These are phyloP conservation scores for Alternaria metachromatica DNA, from an alignment of 2,329 filamentous ascomycete genomes.

Conservation along the genomic window DNA sequence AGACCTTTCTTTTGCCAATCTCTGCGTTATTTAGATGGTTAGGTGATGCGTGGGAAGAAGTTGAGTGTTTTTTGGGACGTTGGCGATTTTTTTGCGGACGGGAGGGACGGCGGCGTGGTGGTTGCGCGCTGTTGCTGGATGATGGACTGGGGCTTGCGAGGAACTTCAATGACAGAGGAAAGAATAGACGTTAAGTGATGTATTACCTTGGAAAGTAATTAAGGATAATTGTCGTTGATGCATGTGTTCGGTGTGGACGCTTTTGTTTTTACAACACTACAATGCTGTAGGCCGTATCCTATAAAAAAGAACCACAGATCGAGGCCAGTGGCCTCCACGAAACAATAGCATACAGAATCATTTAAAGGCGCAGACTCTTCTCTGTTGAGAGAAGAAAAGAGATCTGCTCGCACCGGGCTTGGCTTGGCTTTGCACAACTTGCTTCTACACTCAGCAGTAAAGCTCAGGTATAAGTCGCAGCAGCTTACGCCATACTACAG, in stretches of 20 bases:
- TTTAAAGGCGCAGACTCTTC: background rate
- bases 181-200: rapidly evolving
- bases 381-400: background rate
- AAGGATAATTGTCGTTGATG: background rate
- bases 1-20: conserved; percentile 16
- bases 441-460: background rate
- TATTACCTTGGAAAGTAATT: background rate
- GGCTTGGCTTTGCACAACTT: background rate
- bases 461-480: rapidly evolving
- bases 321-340: rapidly evolving
- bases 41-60: background rate
- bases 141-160: background rate
- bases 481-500: background rate
- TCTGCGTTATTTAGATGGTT: background rate
- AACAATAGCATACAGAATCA: rapidly evolving
- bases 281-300: rapidly evolving
- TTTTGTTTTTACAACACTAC: background rate
- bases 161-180: background rate
- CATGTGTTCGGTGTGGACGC: background rate
- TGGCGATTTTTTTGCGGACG: background rate
- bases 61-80: rapidly evolving
- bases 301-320: rapidly evolving
- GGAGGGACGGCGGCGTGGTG: background rate
- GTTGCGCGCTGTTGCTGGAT: background rate
- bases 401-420: background rate